Base-by-base conservation (phyloP, 768 basidiomycete genomes). In the Mycena galopus region DNA sequence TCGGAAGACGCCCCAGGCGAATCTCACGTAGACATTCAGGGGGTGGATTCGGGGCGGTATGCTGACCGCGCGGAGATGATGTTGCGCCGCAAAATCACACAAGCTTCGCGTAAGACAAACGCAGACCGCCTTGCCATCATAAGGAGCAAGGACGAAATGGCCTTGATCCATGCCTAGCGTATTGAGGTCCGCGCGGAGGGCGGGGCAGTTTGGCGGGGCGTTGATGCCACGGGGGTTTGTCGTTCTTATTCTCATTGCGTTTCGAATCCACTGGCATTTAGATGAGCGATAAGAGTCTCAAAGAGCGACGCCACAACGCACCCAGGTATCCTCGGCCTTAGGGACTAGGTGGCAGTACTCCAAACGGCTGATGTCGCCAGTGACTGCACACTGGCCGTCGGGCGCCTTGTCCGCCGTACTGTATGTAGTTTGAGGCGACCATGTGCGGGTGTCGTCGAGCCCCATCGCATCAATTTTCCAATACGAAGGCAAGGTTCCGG, bases 1-100 rank as follows among this genome's bases (percentile, higher is more conserved):
- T 14, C 19, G 14, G 71, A 72, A 72, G 29, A 72, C 1, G 42
- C 61, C 30, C 65, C 66, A 72, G 3, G 71, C 71, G 29, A 72
- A 72, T n/a, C 71, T 8, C 10, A 51, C 65, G 25, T 63, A 72
- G 11, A 53, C 19, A 21, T 67, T 63, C 53, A 62, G 0, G 2
- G 65, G 71, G 42, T 67, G 37, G 44, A 67, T 72, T 21, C 71
- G 60, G 6, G 4, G 3, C 11, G 71, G 71, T 1, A 72, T 50
- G 1, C 2, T 12, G 19, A 68, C n/a, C 3, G 61, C 61, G 11
- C 66, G 71, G n/a, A 72, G 61, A 33, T 72, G 71, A 23, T 57
- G 64, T 2, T 72, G 61, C 5, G 25, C 39, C 8, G 71, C 71
- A 35, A 72, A 59, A 29, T 73, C 72, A 25, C 60, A 5, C 8